Evolutionary conservation across 176 grass and related monocot genomes (phyloP), one percentile per base, ranked within the genome.

Genomic region (maize (Zea mays)): DNA sequence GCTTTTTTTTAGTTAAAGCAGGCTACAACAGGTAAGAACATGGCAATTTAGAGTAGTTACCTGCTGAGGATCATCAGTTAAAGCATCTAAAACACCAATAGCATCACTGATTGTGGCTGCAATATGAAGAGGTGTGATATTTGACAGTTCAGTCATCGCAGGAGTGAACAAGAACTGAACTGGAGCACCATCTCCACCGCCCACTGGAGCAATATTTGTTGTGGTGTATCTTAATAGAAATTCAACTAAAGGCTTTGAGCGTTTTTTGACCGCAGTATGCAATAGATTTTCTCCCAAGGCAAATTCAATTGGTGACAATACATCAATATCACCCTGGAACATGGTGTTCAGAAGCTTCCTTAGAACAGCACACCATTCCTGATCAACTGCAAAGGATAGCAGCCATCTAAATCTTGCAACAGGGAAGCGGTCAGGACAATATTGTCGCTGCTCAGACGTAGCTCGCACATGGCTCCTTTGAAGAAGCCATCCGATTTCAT

Each of bases 41-140:
- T 46, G 36, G 46, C 39, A 74, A 7, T 67, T 55, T 83, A 52
- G 35, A 75, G 36, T 41, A 82, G 49, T 45, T 84, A 96, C 92
- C 92, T 88, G 85, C 17, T 83, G 77, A 52, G 89, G 89, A 87
- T 96, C 89, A 79, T 90, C 81, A 72, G 78, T 96, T 73, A 96
- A 79, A 75, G 89, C 89, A 89, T 96, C 86, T 43, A 96, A 80
- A 86, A 96, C 70, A 65, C 40, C 68, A 72, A 73, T 71, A 72
- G 74, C 78, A 69, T 86, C 78, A 62, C 45, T 86, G 40, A 80
- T 87, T 52, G 81, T 77, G 19, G 92, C 89, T 60, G 89, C 92
- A 71, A 83, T 56, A 82, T 96, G 92, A 79, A 96, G 89, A 81
- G 92, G 89, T 14, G 92, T 94, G 37, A 91, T 75, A 63, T 83